A percentile compares a stretch with the other conserved stretches of the same genome.
Evolutionary conservation across 352 stramenopile species (phyloP).

Genomic region (Globisporangium cederbergense): DNA sequence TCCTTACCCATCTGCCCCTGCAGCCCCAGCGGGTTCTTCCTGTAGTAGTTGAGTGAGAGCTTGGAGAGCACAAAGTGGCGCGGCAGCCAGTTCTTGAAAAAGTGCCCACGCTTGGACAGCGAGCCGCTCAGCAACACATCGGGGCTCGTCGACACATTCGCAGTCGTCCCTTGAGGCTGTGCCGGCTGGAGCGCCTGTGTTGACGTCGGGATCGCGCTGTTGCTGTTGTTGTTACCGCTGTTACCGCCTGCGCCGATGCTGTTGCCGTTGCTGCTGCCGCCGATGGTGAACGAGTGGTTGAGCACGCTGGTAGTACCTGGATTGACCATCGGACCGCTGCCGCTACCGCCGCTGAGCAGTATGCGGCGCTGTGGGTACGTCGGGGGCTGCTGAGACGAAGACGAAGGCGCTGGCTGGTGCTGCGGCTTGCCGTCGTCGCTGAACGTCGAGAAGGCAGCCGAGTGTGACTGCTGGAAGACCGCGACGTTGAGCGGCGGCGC

Average conservation of each 20-base stretch:
- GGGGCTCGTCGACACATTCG: not conserved
- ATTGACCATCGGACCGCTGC: not conserved
- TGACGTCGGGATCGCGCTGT: not conserved
- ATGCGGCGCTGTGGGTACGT: slow-evolving; percentile 1
- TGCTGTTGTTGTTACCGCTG: not conserved
- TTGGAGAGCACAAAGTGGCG: slow-evolving; percentile 68
- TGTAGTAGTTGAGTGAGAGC: slow-evolving; percentile 61
- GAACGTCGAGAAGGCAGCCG: slow-evolving; percentile 5
- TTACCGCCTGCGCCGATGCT: not conserved
- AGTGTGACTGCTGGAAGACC: slow-evolving; percentile 18
- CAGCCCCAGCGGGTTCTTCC: slow-evolving; percentile 52
- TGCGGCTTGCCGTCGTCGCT: slow-evolving; percentile 19
- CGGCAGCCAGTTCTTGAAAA: slow-evolving; percentile 76
- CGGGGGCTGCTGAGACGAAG: not conserved
- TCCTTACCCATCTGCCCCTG: slow-evolving; percentile 25
- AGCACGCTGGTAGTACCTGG: not conserved
- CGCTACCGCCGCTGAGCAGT: slow-evolving; percentile 1
- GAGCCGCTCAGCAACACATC: slow-evolving; percentile 59
- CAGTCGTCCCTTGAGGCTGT: not conserved
- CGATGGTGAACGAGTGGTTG: slow-evolving; percentile 11
- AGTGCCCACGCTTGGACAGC: slow-evolving; percentile 64
- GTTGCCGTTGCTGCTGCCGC: not conserved
- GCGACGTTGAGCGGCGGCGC: slow-evolving; percentile 17
- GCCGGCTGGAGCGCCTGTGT: not conserved
- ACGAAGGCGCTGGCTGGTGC: not conserved